Evolutionary conservation across 2,329 filamentous ascomycete genomes (phyloP).

Genomic region (Colletotrichum gloeosporioides): DNA sequence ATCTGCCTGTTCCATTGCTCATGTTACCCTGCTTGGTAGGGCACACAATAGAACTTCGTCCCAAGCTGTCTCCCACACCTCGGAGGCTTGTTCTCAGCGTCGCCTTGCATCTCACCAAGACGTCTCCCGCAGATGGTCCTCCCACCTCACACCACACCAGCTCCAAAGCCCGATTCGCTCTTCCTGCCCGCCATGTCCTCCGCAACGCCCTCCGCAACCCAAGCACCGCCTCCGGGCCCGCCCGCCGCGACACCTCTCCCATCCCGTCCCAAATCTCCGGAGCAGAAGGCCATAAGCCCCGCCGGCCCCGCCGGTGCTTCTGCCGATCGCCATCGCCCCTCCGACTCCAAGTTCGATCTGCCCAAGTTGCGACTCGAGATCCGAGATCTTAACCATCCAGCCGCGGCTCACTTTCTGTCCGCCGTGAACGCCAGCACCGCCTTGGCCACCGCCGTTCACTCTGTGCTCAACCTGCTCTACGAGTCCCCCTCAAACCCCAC

Average conservation of each 20-base stretch:
- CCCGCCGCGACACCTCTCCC: constrained; percentile 17
- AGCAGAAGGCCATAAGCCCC: background rate
- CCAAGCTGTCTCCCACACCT: background rate
- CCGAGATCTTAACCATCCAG: constrained; percentile 63
- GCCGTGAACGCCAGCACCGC: constrained; percentile 67
- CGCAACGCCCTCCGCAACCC: background rate
- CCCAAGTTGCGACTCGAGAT: constrained; percentile 66
- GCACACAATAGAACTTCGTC: background rate
- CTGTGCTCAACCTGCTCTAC: constrained; percentile 79
- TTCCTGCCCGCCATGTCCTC: constrained; percentile 23
- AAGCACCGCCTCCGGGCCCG: background rate
- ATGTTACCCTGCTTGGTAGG: background rate
- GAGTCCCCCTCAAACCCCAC: constrained; percentile 42
- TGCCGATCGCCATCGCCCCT: background rate
- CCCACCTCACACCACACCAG: constrained; percentile 13
- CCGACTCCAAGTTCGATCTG: constrained; percentile 27
- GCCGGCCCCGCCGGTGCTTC: background rate
- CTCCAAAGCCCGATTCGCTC: constrained; percentile 8
- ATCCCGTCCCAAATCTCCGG: background rate
- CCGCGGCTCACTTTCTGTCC: constrained; percentile 70
- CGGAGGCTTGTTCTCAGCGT: background rate
- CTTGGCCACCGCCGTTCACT: constrained; percentile 66
- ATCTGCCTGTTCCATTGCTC: background rate
- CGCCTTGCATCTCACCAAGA: background rate
- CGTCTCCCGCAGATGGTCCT: constrained; percentile 12